Percentiles rank a stretch among this genome's conserved stretches.
phyloP scores from a whole-genome alignment of 208 protist species.

The Leishmania braziliensis region DNA sequence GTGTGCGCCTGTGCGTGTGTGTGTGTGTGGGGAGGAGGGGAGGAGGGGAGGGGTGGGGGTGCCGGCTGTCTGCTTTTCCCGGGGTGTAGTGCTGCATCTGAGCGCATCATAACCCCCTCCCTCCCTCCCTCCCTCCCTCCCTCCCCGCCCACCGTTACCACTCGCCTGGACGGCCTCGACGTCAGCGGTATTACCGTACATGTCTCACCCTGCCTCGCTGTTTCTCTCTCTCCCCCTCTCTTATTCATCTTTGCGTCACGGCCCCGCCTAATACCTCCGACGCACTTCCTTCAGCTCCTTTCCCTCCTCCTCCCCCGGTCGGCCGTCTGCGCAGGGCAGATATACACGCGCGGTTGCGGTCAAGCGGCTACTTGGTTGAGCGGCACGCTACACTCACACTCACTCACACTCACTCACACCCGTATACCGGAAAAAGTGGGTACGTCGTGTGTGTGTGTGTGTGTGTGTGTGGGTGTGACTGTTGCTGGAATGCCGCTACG shows the following conservation, averaged over 20 bases:
- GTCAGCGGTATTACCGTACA: not conserved
- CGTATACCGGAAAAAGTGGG: not conserved
- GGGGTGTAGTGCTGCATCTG: not conserved
- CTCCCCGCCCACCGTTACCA: not conserved
- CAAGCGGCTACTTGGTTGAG: not conserved
- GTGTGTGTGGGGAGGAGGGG: no score
- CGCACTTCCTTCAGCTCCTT: no score
- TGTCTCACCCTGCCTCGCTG: not conserved
- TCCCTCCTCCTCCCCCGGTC: not conserved
- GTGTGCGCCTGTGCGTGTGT: not conserved
- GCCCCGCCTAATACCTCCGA: not conserved
- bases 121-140: no score
- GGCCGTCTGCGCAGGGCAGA: not conserved
- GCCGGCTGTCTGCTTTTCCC: not conserved
- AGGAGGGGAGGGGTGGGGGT: not conserved
- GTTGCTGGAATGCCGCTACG: not conserved
- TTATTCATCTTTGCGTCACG: not conserved
- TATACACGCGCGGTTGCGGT: not conserved
- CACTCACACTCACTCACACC: no score
- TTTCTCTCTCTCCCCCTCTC: not conserved
- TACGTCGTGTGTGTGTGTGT: not conserved
- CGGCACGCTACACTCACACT: not conserved
- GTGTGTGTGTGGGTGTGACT: not conserved
- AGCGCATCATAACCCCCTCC: no score
- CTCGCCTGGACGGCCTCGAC: not conserved